Evolutionary conservation across 257 asterid species (phyloP), one percentile per base, ranked within the genome.

Genomic region (Catharanthus roseus): DNA sequence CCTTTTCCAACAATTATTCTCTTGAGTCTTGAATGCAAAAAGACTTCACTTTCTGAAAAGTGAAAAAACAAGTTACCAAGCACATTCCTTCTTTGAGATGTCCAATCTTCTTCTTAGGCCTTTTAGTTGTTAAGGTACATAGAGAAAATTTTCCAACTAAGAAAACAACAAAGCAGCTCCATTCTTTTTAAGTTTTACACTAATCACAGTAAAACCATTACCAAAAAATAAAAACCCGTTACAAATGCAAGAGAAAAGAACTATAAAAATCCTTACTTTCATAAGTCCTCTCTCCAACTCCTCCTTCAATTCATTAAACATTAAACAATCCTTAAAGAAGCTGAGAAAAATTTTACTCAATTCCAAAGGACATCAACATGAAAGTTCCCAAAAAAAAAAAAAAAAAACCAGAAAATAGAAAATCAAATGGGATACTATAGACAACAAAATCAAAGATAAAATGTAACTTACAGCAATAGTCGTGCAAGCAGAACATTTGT

Each of bases 401-500:
- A 38, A n/a, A n/a, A n/a, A n/a, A n/a, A n/a, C n/a, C n/a, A n/a
- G n/a, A n/a, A n/a, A n/a, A n/a, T n/a, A n/a, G n/a, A n/a, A n/a
- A 38, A 38, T 39, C 31, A 62, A 12, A n/a, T 7, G 69, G 15
- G 45, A 61, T 38, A 31, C 36, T 34, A 34, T 19, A 61, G 0
- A 61, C 11, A 33, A 28, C 18, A 26, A 60, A 15, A 13, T 31
- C 41, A 60, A 33, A 31, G 45, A 61, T 61, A 39, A 34, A 34
- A 60, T 16, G 2, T 6, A 23, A 82, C 89, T 87, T 71, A 90
- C 98, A 67, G 97, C 98, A 84, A 93, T 88, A 62, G 97, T 95
- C 65, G 84, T 79, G 82, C 98, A 93, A 76, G 98, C 97, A 56
- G 89, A 78, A 75, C 98, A 93, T 83, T 90, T n/a, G n/a, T n/a